Conservation (phyloP, 1,284 basidiomycete genomes). For the Pulveroboletus sp. region DNA sequence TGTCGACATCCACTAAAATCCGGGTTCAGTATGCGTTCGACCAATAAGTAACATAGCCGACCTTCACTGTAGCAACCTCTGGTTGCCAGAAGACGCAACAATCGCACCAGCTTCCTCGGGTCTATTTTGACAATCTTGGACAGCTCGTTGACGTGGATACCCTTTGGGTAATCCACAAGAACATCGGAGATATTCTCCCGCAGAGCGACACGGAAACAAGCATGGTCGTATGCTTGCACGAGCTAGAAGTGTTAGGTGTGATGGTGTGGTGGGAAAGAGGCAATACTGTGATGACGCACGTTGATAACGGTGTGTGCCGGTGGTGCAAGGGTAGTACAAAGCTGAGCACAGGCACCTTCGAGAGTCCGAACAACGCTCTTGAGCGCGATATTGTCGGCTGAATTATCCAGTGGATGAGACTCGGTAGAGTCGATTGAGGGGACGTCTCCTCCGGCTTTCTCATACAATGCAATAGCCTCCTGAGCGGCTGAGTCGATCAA, state of each 20-base stretch:
- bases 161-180: slow-evolving; percentile 30
- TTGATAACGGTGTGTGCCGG: slow-evolving; percentile 32
- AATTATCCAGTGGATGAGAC: slow-evolving; percentile 28
- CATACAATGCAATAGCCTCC: slow-evolving; percentile 31
- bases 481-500: slow-evolving; percentile 30
- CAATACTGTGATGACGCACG: slow-evolving; percentile 16
- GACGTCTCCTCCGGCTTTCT: slow-evolving; percentile 24
- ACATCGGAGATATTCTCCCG: slow-evolving; percentile 34
- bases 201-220: slow-evolving; percentile 35
- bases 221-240: slow-evolving; percentile 28
- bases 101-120: slow-evolving; percentile 32
- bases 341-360: slow-evolving; percentile 33
- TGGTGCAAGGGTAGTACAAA: slow-evolving; percentile 34
- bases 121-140: slow-evolving; percentile 31
- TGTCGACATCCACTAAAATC: slow-evolving; percentile 28
- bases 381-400: slow-evolving; percentile 26
- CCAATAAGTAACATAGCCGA: neutral
- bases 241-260: slow-evolving; percentile 13
- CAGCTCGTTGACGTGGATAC: slow-evolving; percentile 37
- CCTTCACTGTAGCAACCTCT: slow-evolving; percentile 42
- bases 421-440: slow-evolving; percentile 28
- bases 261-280: neutral
- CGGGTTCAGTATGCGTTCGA: neutral
- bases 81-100: slow-evolving; percentile 40
- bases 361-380: slow-evolving; percentile 30